A percentile compares a stretch with the other conserved stretches of the same genome.
These are phyloP conservation scores for Rhizopogon salebrosus DNA, from an alignment of 768 basidiomycete genomes.

Conservation along the genomic window DNA sequence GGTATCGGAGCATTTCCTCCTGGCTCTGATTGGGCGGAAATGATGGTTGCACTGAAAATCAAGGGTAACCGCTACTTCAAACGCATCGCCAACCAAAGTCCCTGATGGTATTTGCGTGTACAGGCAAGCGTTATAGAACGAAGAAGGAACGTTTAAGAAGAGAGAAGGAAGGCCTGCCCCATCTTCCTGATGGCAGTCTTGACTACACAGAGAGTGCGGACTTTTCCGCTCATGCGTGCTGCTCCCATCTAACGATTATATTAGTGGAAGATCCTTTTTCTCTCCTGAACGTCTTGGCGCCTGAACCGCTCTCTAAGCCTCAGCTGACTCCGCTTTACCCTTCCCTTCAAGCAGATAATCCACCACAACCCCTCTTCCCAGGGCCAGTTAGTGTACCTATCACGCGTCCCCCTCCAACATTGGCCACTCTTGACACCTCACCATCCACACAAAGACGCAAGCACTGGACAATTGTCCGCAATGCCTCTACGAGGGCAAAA, in stretches of 20 bases:
- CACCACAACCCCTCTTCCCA: constrained; percentile 18
- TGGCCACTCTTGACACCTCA: constrained; percentile 14
- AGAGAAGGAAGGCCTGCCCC: constrained; percentile 72
- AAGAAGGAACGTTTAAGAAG: constrained; percentile 79
- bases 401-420: constrained; percentile 9
- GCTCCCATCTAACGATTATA: constrained; percentile 4
- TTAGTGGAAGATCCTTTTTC: constrained; percentile 81
- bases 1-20: constrained; percentile 71
- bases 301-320: constrained; percentile 52
- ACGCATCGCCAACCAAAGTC: background rate
- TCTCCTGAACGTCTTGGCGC: constrained; percentile 56
- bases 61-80: constrained; percentile 44
- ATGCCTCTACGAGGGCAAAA: constrained; percentile 40
- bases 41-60: constrained; percentile 69
- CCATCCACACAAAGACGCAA: constrained; percentile 31
- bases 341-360: constrained; percentile 23
- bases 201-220: constrained; percentile 65
- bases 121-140: constrained; percentile 73
- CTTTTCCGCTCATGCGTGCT: background rate
- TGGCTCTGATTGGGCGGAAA: constrained; percentile 64
- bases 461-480: constrained; percentile 61
- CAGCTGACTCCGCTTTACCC: constrained; percentile 55
- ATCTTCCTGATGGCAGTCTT: constrained; percentile 69
- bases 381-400: constrained; percentile 24
- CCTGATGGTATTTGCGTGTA: background rate